phyloP scores from a whole-genome alignment of 805 yeast species.

The Jamesozyma rosinii region DNA sequence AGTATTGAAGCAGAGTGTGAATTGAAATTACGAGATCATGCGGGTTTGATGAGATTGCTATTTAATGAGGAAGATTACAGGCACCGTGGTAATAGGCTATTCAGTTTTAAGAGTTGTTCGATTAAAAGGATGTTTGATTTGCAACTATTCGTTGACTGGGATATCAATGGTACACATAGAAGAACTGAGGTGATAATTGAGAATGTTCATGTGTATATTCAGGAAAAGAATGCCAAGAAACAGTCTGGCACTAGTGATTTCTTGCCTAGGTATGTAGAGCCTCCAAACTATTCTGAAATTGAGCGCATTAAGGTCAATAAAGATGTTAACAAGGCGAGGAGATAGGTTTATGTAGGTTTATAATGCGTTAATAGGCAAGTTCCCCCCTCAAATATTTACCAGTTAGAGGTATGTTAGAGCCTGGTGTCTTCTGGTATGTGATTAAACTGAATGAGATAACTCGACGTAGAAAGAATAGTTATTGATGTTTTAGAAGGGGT shows the following conservation, averaged over 20 bases:
- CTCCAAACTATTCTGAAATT: constrained; percentile 20
- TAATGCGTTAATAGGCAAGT: neutral
- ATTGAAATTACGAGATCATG: constrained; percentile 17
- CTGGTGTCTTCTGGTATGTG: no score
- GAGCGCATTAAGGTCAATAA: constrained; percentile 1
- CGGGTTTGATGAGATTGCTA: constrained; percentile 13
- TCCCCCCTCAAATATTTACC: no score
- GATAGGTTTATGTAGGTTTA: neutral
- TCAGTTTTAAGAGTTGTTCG: constrained; percentile 26
- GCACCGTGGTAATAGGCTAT: constrained; percentile 28
- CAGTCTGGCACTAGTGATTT: constrained; percentile 8
- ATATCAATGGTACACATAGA: constrained; percentile 11
- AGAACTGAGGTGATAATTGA: constrained; percentile 22
- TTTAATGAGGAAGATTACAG: constrained; percentile 28
- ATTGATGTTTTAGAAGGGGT: no score
- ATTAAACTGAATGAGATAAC: no score
- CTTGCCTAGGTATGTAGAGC: constrained; percentile 23
- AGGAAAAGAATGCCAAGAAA: constrained; percentile 3
- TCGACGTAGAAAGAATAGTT: no score
- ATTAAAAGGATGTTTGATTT: constrained; percentile 23
- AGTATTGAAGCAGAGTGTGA: constrained; percentile 15
- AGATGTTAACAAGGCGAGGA: neutral
- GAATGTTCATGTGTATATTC: constrained; percentile 19
- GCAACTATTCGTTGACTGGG: constrained; percentile 24
- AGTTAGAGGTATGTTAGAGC: no score